A percentile compares a stretch with the other conserved stretches of the same genome.
Conservation (phyloP, 208 protist genomes). For the Crithidia thermophila region DNA sequence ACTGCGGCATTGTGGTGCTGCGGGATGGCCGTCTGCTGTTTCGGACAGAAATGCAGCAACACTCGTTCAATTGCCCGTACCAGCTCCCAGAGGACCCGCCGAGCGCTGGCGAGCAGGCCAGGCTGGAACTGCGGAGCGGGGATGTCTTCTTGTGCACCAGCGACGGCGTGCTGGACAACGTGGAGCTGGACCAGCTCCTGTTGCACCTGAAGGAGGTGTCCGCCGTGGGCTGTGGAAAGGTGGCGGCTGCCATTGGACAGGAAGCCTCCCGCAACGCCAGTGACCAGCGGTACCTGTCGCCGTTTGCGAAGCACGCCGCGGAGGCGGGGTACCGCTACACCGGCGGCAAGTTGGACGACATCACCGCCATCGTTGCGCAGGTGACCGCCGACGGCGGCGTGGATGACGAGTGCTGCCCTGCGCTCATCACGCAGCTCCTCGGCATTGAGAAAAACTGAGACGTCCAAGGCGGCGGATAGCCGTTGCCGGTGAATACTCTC, state of each 20-base stretch:
- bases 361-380: slow-evolving; percentile 80
- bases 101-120: slow-evolving; percentile 57
- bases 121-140: slow-evolving; percentile 59
- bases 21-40: slow-evolving; percentile 68
- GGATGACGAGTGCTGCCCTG: slow-evolving; percentile 34
- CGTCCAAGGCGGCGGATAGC: not conserved
- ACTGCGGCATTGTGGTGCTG: slow-evolving; percentile 79
- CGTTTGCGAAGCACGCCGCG: slow-evolving; percentile 77
- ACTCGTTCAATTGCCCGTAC: slow-evolving; percentile 89
- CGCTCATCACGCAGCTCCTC: slow-evolving; percentile 66
- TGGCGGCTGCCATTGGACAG: slow-evolving; percentile 61
- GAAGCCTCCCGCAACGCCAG: slow-evolving; percentile 58
- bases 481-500: not conserved
- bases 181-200: slow-evolving; percentile 68
- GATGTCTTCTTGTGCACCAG: slow-evolving; percentile 82
- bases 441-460: slow-evolving; percentile 3
- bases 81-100: slow-evolving; percentile 82
- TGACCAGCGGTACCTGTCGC: slow-evolving; percentile 61
- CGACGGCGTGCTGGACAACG: slow-evolving; percentile 88
- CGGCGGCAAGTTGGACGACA: slow-evolving; percentile 88
- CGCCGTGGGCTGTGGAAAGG: slow-evolving; percentile 51
- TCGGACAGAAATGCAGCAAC: slow-evolving; percentile 72
- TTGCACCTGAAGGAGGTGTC: slow-evolving; percentile 44
- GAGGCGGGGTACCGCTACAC: slow-evolving; percentile 62
- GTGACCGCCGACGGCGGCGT: slow-evolving; percentile 44